Evolutionary conservation across 208 protist genomes (phyloP), one percentile per base, ranked within the genome.

Genomic region (Sergeia podlipaevii): DNA sequence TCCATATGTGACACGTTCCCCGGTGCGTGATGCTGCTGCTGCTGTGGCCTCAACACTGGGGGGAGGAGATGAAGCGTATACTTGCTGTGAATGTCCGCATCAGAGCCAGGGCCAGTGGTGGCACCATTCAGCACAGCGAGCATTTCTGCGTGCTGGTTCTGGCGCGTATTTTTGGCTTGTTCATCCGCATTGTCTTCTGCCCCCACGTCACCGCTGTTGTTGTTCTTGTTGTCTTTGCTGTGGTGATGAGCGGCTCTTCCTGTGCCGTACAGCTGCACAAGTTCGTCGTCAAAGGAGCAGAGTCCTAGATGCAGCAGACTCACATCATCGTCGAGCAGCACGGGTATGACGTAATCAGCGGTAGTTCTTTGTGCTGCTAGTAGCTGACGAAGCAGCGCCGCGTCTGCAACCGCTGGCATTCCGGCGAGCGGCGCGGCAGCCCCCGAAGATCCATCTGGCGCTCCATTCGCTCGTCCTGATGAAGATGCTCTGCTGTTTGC

Each of bases 231-330:
- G 43, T 48, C 18, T 21, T 29, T 30, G 43, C 43, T 11, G 43
- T n/a, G 43, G 23, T 8, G 43, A 21, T 29, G 43, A 27, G 11
- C 13, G 41, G 0, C 10, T 8, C 41, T 18, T 15, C 7, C 8
- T 8, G 45, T 65, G 32, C 61, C 69, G 36, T 78, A 74, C 29
- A 63, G 49, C 30, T 41, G 53, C 4, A 88, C 84, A 6, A 91
- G 74, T 45, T 86, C 77, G 68, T 91, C 84, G 37, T 85, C 74
- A 10, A 73, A 68, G 17, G 76, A 55, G 54, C 84, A 91, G 4
- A 91, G 67, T 5, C 77, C 84, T 33, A 91, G 64, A 63, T 91
- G 84, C 15, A 91, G 56, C 13, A 91, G 50, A 66, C 84, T 91
- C 39, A 91, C 77, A 42, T 91, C 67, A 48, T 82, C 80, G 46